Base-by-base conservation (phyloP, 768 basidiomycete species). In the Multifurca ochricompacta region DNA sequence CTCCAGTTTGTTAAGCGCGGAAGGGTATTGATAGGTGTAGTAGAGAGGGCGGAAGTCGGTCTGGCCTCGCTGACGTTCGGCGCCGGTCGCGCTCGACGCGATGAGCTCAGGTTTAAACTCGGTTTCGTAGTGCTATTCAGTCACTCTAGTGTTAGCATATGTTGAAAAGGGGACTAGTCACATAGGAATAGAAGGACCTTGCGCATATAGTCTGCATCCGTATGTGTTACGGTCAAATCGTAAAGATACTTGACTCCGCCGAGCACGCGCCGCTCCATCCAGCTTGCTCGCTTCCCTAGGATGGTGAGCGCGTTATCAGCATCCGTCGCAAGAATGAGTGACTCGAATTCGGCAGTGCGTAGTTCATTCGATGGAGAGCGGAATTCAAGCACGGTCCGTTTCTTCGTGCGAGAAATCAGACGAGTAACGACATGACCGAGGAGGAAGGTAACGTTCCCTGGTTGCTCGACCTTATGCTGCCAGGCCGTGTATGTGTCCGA, bases 191-290 rank as follows among this genome's bases (percentile, higher is more conserved):
- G 10, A 18, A 13, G 18, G 28, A 73, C 74, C 69, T 74, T 71
- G 58, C 72, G 64, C 74, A 77, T 76, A 56, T 77, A 76, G 0
- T 67, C 65, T 1, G 71, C 54, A 48, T 78, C 76, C 35, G 66
- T 70, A 59, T 80, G 79, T 2, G 77, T 79, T 30, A 79, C 75
- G 0, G 74, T 76, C n/a, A 75, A 65, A 48, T 77, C 73, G 65
- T 71, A 70, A 10, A 74, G 66, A 51, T 75, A 74, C 66, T 73
- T 76, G 40, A 76, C 73, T 37, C 62, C 68, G 11, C 75, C 74
- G 46, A 77, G 63, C 4, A 77, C 70, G 23, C 56, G 62, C 53
- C 63, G 68, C 61, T 78, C 76, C 40, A 69, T 58, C 62, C 64
- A 69, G 2, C 66, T 66, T 11, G 73, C 72, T 32, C 69, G 57